These are phyloP conservation scores for Durotheca rogersii DNA, from an alignment of 495 filamentous ascomycete genomes.

Conservation along the genomic window DNA sequence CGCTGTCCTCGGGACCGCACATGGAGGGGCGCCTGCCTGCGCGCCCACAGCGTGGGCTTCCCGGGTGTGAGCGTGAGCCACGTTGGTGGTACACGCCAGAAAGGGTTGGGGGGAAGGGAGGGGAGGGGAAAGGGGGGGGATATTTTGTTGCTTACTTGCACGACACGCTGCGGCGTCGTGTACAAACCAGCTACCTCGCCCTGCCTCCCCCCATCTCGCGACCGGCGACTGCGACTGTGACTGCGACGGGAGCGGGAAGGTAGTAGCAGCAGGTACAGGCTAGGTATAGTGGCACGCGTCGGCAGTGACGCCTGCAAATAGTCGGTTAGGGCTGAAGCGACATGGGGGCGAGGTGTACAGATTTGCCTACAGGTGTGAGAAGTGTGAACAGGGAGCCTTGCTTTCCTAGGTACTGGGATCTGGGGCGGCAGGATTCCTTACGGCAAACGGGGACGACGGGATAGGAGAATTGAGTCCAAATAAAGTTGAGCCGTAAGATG, in stretches of 20 bases:
- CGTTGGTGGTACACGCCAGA: no score
- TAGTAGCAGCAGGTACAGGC: background rate
- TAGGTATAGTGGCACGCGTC: background rate
- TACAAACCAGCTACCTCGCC: no score
- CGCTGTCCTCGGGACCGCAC: background rate
- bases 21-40: no score
- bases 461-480: slow-evolving; percentile 15
- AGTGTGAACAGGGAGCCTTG: background rate
- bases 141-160: no score
- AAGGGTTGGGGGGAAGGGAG: no score
- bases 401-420: slow-evolving; percentile 7
- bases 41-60: no score
- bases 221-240: no score
- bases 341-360: slow-evolving; percentile 24
- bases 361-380: slow-evolving; percentile 23
- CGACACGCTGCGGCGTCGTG: no score
- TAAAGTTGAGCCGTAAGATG: slow-evolving; percentile 1
- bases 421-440: slow-evolving; percentile 15
- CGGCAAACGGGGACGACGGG: slow-evolving; percentile 1
- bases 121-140: no score
- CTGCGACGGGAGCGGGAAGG: no score
- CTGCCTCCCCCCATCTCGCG: no score
- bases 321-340: slow-evolving; percentile 7
- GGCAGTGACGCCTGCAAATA: slow-evolving; percentile 2
- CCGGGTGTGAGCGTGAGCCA: no score